Base-by-base conservation (phyloP, 2,329 filamentous ascomycete genomes). In the Cladosporium sp. region DNA sequence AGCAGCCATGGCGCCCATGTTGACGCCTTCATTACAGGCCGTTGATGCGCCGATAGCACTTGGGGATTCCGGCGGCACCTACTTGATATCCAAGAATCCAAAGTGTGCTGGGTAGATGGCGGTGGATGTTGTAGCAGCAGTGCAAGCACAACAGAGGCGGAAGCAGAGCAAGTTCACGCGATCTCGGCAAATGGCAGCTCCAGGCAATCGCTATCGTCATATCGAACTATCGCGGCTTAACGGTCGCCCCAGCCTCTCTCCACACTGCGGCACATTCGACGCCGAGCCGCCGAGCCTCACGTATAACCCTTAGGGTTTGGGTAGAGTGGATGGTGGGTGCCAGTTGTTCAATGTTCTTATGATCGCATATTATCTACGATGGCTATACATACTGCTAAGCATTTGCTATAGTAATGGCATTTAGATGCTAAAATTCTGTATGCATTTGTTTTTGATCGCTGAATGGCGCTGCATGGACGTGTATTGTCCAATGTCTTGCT, bases 201-300 rank as follows among this genome's bases (percentile, higher is more conserved):
- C 35, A 25, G 37, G 39, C 50, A 42, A 32, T 40, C 52, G 22
- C 40, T 12, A 19, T 55, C 52, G 52, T 55, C 52, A 47, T 55
- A 25, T 28, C n/a, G 20, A 32, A 32, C 28, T 32, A 7, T 5
- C 45, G 19, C 25, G 7, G 4, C 45, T 40, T 8, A 32, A 52
- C n/a, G n/a, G n/a, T n/a, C n/a, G 22, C 52, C 52, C 52, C 52
- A 55, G 52, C 52, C 52, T 54, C 32, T 55, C 52, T 37, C 28
- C 40, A 15, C 40, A 28, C 7, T 10, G 28, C 3, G 19, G 10
- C 12, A 15, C 50, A n/a, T 44, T 44, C 39, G 32, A 40, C 52
- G 52, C 40, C 22, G 52, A 55, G 52, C 52, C 52, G 52, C 40
- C 22, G 52, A 55, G 52, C 52, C 52, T 55, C 52, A 55, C 39